phyloP scores from a whole-genome alignment of 768 basidiomycete genomes.

The Rhizopogon roseolus region DNA sequence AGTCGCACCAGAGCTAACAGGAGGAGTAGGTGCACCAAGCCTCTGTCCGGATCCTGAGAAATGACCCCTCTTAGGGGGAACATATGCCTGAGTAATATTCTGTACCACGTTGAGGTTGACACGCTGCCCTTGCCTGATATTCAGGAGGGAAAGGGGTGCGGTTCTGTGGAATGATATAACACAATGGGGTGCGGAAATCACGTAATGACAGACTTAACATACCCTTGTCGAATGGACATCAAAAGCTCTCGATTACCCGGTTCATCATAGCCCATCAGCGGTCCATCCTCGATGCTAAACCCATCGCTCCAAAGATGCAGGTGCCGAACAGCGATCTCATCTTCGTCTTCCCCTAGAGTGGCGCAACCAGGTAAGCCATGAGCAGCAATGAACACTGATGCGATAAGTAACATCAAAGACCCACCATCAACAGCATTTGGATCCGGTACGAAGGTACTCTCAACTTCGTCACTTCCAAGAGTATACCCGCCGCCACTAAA shows the following conservation, averaged over 20 bases:
- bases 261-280: slow-evolving; percentile 79
- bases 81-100: slow-evolving; percentile 67
- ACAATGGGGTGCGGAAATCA: neutral
- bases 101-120: slow-evolving; percentile 80
- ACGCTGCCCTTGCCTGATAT: slow-evolving; percentile 70
- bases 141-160: slow-evolving; percentile 74
- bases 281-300: slow-evolving; percentile 87
- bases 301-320: slow-evolving; percentile 94
- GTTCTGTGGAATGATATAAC: slow-evolving; percentile 36
- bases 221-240: slow-evolving; percentile 78
- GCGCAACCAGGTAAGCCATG: neutral
- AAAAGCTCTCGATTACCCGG: slow-evolving; percentile 67
- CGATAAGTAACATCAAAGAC: neutral
- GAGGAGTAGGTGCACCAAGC: slow-evolving; percentile 74
- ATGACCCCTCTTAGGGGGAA: slow-evolving; percentile 45
- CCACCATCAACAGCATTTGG: slow-evolving; percentile 39
- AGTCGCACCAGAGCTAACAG: slow-evolving; percentile 3
- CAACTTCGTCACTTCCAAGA: slow-evolving; percentile 87
- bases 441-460: slow-evolving; percentile 73
- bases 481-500: slow-evolving; percentile 79
- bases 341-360: slow-evolving; percentile 24
- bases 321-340: slow-evolving; percentile 60
- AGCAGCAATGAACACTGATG: neutral
- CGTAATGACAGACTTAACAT: slow-evolving; percentile 1
- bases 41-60: slow-evolving; percentile 79